Evolutionary conservation across 495 filamentous ascomycete species (phyloP).

Genomic region (Zalerion maritima): DNA sequence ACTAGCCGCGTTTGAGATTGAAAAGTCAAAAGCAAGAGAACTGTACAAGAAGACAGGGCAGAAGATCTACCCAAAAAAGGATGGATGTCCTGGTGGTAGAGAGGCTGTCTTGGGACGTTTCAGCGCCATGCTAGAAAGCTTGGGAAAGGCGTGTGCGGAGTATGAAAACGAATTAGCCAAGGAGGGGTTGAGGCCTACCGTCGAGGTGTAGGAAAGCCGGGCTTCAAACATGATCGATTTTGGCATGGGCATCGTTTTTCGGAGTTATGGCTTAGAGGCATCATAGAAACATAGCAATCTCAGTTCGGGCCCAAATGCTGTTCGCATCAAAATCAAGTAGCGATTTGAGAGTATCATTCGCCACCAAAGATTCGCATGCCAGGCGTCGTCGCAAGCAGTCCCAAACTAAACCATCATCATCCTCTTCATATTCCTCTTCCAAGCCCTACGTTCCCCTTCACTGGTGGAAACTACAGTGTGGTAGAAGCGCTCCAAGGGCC

Average conservation of each 20-base stretch:
- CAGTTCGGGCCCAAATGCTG: no score
- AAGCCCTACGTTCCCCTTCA: no score
- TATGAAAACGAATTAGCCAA: slow-evolving; percentile 50
- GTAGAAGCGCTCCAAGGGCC: no score
- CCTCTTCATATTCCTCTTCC: no score
- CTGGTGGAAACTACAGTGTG: no score
- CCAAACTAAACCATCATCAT: no score
- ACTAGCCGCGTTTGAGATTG: slow-evolving; percentile 37
- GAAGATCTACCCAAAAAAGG: slow-evolving; percentile 48
- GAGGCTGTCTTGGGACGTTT: slow-evolving; percentile 63
- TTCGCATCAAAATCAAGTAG: background rate
- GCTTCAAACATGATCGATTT: slow-evolving; percentile 1
- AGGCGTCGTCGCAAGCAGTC: no score
- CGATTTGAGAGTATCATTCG: background rate
- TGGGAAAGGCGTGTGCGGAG: slow-evolving; percentile 46
- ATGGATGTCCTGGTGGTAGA: slow-evolving; percentile 54
- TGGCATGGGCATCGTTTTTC: slow-evolving; percentile 5
- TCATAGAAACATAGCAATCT: slow-evolving; percentile 1
- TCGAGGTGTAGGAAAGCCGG: slow-evolving; percentile 10
- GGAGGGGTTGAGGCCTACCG: slow-evolving; percentile 31
- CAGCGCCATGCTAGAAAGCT: slow-evolving; percentile 49
- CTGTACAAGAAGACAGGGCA: slow-evolving; percentile 53
- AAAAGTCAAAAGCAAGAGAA: slow-evolving; percentile 53
- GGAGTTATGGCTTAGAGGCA: slow-evolving; percentile 2
- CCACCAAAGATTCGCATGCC: no score